These are phyloP conservation scores for Cubamyces sp. DNA, from an alignment of 768 basidiomycete species.

Conservation along the genomic window DNA sequence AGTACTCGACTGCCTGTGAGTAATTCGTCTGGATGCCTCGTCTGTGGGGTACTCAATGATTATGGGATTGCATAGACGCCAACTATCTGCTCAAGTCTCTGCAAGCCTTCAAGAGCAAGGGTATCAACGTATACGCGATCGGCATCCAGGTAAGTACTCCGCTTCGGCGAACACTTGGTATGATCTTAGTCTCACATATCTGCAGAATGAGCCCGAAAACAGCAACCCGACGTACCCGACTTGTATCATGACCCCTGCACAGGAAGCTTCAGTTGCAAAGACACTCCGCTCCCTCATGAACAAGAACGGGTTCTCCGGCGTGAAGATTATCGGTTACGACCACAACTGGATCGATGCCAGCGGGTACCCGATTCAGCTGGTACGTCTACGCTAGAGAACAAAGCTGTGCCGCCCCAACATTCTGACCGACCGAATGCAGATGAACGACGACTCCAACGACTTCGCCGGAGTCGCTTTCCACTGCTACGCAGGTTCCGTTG, in stretches of 20 bases:
- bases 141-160: conserved; percentile 46
- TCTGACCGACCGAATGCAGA: conserved; percentile 34
- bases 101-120: conserved; percentile 66
- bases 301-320: conserved; percentile 58
- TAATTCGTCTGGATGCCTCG: neutral
- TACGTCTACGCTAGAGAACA: conserved; percentile 26
- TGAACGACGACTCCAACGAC: conserved; percentile 57
- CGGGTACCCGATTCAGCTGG: conserved; percentile 62
- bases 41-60: neutral
- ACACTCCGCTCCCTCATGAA: conserved; percentile 62
- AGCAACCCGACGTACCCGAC: conserved; percentile 73
- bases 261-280: conserved; percentile 63
- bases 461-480: conserved; percentile 75
- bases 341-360: conserved; percentile 78
- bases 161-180: neutral
- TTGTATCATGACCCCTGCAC: conserved; percentile 53
- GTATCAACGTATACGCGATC: conserved; percentile 67
- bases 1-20: conserved; percentile 54
- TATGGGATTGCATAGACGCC: conserved; percentile 51
- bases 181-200: neutral
- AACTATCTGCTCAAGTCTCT: conserved; percentile 73
- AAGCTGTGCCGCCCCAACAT: neutral
- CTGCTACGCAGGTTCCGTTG: conserved; percentile 64
- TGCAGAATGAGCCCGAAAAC: conserved; percentile 57
- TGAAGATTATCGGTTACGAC: conserved; percentile 69